Percentiles rank a stretch among this genome's conserved stretches.
phyloP scores from a whole-genome alignment of 2,329 filamentous ascomycete genomes.

The Clathrospora elynae region DNA sequence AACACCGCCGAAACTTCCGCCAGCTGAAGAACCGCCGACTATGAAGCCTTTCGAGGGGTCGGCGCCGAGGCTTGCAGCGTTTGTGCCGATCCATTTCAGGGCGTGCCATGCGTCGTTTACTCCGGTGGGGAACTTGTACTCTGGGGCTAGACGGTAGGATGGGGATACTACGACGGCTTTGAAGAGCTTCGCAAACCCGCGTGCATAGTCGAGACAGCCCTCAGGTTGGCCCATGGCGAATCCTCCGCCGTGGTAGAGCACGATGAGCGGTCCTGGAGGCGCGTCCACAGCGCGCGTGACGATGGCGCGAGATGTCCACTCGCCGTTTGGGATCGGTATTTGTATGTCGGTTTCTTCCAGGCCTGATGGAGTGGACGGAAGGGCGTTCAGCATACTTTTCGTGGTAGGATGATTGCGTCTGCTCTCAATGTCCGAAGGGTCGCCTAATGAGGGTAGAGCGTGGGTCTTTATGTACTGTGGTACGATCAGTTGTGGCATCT shows the following conservation, averaged over 20 bases:
- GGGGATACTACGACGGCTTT: slow-evolving; percentile 54
- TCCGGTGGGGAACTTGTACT: slow-evolving; percentile 54
- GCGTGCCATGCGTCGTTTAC: slow-evolving; percentile 57
- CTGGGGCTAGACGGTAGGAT: slow-evolving; percentile 58
- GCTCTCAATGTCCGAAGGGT: background rate
- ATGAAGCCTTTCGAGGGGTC: slow-evolving; percentile 42
- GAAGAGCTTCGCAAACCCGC: slow-evolving; percentile 9
- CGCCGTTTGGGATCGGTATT: background rate
- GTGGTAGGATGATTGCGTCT: background rate
- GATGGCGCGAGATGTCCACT: background rate
- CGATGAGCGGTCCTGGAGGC: slow-evolving; percentile 5
- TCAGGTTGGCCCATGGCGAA: slow-evolving; percentile 3
- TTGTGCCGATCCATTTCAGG: slow-evolving; percentile 43
- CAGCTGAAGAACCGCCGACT: slow-evolving; percentile 55
- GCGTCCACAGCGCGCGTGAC: background rate
- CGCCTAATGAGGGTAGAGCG: background rate
- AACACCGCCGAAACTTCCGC: slow-evolving; percentile 38
- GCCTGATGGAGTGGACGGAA: background rate
- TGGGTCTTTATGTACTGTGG: background rate
- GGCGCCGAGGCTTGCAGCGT: slow-evolving; percentile 14
- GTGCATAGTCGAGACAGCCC: slow-evolving; percentile 3
- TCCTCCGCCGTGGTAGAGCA: slow-evolving; percentile 10
- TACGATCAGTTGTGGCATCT: background rate
- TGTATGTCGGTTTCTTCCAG: background rate
- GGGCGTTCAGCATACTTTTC: background rate